phyloP scores from a whole-genome alignment of 306 rosid genomes.

The Potentilla sterilis region DNA sequence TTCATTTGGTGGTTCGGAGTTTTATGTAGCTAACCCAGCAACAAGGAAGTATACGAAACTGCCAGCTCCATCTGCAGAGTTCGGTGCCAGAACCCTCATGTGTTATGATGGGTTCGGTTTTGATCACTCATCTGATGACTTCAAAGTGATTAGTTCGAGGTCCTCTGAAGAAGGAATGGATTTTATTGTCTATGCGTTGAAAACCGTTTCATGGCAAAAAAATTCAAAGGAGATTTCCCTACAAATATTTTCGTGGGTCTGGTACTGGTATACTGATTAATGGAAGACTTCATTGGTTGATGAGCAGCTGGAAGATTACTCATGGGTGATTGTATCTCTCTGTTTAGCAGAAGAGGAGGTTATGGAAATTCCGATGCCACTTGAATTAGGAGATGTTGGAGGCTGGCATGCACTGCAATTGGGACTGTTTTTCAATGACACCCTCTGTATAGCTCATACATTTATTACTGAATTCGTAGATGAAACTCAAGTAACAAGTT shows the following conservation, averaged over 20 bases:
- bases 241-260: neutral
- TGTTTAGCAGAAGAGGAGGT: neutral
- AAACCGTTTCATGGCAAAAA: neutral
- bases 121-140: neutral
- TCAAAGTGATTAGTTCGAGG: neutral
- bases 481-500: neutral
- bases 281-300: neutral
- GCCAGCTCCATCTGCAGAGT: neutral
- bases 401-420: neutral
- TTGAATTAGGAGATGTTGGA: neutral
- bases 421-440: neutral
- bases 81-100: neutral
- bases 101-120: neutral
- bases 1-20: neutral
- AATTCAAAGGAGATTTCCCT: neutral
- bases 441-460: neutral
- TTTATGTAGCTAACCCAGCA: neutral
- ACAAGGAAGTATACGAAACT: neutral
- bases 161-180: neutral
- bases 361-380: neutral
- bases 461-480: neutral
- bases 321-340: neutral
- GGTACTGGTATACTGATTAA: neutral
- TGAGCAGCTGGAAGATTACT: neutral
- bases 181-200: neutral